A percentile compares a stretch with the other conserved stretches of the same genome.
Conservation (phyloP, 441 rosid species). For the Populus tomentosa region DNA sequence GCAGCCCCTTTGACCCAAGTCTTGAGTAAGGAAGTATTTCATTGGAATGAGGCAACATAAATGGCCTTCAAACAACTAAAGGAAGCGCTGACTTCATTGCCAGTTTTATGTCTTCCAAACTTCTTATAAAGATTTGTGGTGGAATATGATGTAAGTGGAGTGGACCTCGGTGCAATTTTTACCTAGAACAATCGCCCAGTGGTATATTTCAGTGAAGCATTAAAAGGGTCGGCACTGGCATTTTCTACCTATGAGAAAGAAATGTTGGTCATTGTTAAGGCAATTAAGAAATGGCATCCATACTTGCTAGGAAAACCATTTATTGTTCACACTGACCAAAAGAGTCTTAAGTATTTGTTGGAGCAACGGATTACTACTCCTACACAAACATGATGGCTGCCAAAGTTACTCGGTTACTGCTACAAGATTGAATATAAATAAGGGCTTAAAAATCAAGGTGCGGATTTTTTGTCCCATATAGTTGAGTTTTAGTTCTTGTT, state of each 20-base stretch:
- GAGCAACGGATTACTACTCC: not conserved
- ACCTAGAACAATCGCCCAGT: not conserved
- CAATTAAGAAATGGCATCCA: not conserved
- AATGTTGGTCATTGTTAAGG: not conserved
- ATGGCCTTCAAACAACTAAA: not conserved
- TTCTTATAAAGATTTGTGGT: not conserved
- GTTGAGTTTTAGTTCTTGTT: not conserved
- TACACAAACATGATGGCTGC: not conserved
- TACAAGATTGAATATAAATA: not conserved
- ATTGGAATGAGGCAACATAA: not conserved
- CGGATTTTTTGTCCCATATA: not conserved
- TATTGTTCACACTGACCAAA: not conserved
- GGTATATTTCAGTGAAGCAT: not conserved
- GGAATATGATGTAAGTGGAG: not conserved
- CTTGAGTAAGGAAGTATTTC: not conserved
- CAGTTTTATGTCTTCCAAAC: not conserved
- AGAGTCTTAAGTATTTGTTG: not conserved
- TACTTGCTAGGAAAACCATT: not conserved
- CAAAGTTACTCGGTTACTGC: not conserved
- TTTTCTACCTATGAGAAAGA: not conserved
- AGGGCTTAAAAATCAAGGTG: not conserved
- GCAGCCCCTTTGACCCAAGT: not conserved
- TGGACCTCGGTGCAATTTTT: not conserved
- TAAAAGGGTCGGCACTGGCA: not conserved
- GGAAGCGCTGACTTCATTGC: not conserved